Conservation (phyloP, 192 early-diverging fungal species). For the Mortierella alpina region DNA sequence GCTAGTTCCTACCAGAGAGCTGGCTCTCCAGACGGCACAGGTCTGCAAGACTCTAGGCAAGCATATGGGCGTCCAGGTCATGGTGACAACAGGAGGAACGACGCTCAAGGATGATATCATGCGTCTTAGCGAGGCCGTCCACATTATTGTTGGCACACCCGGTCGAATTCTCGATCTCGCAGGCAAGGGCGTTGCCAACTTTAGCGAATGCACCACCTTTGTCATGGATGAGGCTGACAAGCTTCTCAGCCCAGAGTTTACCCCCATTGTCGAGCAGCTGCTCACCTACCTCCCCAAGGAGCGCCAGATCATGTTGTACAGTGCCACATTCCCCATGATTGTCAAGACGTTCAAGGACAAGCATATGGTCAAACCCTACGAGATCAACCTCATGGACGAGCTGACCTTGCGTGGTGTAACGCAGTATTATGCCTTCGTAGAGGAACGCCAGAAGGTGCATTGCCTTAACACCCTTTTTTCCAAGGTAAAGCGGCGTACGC, state of each 20-base stretch:
- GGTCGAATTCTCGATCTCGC: slow-evolving; percentile 98
- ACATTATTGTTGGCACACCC: slow-evolving; percentile 97
- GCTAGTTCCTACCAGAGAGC: slow-evolving; percentile 95
- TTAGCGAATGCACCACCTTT: slow-evolving; percentile 89
- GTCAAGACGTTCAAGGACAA: slow-evolving; percentile 99
- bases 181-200: slow-evolving; percentile 92
- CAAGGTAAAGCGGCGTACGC: slow-evolving; percentile 67
- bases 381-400: slow-evolving; percentile 99
- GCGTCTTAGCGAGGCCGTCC: slow-evolving; percentile 91
- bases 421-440: slow-evolving; percentile 99
- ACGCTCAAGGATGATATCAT: slow-evolving; percentile 99
- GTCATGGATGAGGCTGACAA: slow-evolving; percentile 99
- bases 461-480: slow-evolving; percentile 94
- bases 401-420: slow-evolving; percentile 97
- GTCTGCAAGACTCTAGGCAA: slow-evolving; percentile 98
- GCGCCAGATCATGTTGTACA: slow-evolving; percentile 96
- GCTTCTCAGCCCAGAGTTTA: slow-evolving; percentile 97
- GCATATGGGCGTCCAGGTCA: slow-evolving; percentile 95
- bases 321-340: slow-evolving; percentile 97
- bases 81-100: slow-evolving; percentile 99
- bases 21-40: slow-evolving; percentile 99
- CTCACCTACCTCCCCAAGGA: slow-evolving; percentile 88
- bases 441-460: slow-evolving; percentile 99
- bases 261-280: slow-evolving; percentile 97
- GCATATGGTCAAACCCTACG: slow-evolving; percentile 94